Percentiles rank a stretch among this genome's conserved stretches.
These are phyloP conservation scores for Trichoderma reesei DNA, from an alignment of 495 filamentous ascomycete genomes.

Conservation along the genomic window DNA sequence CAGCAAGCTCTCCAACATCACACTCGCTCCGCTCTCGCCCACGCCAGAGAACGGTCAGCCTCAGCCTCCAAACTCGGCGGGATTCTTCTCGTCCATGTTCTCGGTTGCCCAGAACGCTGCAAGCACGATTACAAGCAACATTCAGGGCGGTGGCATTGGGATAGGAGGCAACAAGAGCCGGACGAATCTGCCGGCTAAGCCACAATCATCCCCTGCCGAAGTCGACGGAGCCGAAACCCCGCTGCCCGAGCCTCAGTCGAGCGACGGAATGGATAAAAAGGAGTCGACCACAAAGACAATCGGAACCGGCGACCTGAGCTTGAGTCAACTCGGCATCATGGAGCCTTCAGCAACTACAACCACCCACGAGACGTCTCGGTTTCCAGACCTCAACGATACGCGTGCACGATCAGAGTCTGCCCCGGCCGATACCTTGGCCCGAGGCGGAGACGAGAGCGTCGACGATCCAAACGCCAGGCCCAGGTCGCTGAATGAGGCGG, in stretches of 20 bases:
- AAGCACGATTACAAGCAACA: conserved; percentile 70
- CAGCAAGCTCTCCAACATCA: conserved; percentile 79
- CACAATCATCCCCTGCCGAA: conserved; percentile 19
- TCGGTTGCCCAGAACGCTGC: conserved; percentile 91
- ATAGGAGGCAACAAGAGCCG: conserved; percentile 31
- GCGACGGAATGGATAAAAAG: conserved; percentile 39
- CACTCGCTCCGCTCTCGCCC: conserved; percentile 64
- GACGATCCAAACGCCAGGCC: conserved; percentile 27
- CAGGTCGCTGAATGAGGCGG: conserved; percentile 37
- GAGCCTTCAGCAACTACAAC: conserved; percentile 34
- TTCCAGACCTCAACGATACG: conserved; percentile 33
- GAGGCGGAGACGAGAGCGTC: conserved; percentile 17
- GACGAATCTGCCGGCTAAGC: conserved; percentile 23
- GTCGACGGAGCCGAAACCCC: conserved; percentile 25
- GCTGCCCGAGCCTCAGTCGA: conserved; percentile 19
- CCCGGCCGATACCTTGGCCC: conserved; percentile 24
- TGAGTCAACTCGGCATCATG: conserved; percentile 69
- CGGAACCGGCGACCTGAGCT: conserved; percentile 76
- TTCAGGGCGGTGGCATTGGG: conserved; percentile 50
- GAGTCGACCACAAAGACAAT: conserved; percentile 80
- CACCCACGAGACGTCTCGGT: conserved; percentile 31
- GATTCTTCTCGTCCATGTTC: conserved; percentile 91
- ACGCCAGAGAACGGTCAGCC: conserved; percentile 42
- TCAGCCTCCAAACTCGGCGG: conserved; percentile 35
- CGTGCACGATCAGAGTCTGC: conserved; percentile 36